These are phyloP conservation scores for Apiospora marii DNA, from an alignment of 2,329 filamentous ascomycete species.

Conservation along the genomic window DNA sequence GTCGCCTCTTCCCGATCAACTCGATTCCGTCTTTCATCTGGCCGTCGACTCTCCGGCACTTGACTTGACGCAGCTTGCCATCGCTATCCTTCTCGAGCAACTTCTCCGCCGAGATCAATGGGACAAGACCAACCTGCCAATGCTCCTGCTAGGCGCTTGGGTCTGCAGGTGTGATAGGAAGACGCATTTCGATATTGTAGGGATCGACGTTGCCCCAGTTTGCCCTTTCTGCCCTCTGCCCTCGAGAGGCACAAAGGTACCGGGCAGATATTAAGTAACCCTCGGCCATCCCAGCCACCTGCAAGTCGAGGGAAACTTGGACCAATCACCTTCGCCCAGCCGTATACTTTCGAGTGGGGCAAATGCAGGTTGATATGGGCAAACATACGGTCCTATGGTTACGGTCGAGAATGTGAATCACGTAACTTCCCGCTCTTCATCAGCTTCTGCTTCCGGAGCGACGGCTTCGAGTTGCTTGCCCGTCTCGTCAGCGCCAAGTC, in stretches of 20 bases:
- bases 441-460: conserved; percentile 1
- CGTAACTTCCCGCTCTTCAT: conserved; percentile 8
- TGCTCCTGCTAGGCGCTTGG: neutral
- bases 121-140: neutral
- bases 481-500: conserved; percentile 4
- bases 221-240: neutral
- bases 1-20: neutral
- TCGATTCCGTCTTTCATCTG: neutral
- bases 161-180: conserved; percentile 14
- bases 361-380: neutral
- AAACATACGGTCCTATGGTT: conserved; percentile 10
- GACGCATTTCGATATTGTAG: conserved; percentile 6
- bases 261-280: conserved; percentile 6
- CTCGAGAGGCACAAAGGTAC: neutral
- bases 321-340: neutral
- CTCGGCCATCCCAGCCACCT: neutral
- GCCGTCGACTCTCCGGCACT: neutral
- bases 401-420: conserved; percentile 19
- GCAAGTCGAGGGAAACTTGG: neutral
- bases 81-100: neutral
- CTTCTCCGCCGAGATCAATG: neutral
- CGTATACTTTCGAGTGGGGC: conserved; percentile 6
- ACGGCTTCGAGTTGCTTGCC: neutral
- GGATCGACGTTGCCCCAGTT: neutral
- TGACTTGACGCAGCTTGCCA: neutral